Base-by-base conservation (phyloP, 768 basidiomycete genomes). In the Collybia nuda region DNA sequence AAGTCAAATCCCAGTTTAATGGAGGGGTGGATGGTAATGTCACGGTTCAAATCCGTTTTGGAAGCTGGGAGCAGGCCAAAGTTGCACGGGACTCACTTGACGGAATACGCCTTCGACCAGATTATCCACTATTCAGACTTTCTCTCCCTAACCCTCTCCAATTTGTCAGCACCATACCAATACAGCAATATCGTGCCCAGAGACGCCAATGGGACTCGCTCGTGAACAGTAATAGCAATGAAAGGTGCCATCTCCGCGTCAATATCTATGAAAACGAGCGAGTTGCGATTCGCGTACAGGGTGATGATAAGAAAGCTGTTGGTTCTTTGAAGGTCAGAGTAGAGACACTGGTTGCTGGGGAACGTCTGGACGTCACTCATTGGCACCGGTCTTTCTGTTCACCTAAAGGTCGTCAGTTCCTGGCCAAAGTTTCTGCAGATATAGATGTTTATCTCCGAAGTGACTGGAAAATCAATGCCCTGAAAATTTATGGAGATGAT, bases 241-340 rank as follows among this genome's bases (percentile, higher is more conserved):
- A 67, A 46, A 52, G 67, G 14, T 68, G 70, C 0, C 69, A 68
- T 32, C 59, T 78, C 17, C 48, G 61, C 29, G 59, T 76, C 3
- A 50, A 50, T 4, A 29, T 29, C 26, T 58, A 54, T 8, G 57
- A 54, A 14, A 53, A 41, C 29, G 44, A 38, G 17, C 50, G 52
- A 4, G 69, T 76, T 39, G 62, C 67, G 14, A 70, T 85, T 36
- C 71, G 65, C 3, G 68, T 84, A n/a, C 56, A 67, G 1, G 83
- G 84, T 0, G 68, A 77, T 12, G 76, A 78, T 44, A 79, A 79
- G 63, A 76, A 78, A 55, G 73, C 73, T 1, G 72, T 78, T 1
- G 84, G 84, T 1, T 69, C 74, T 4, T 57, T 86, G 52, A 85
- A 84, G 65, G 82, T 85, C 11, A 67, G 82, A 45, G 78, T 81